Conservation (phyloP, 2,329 filamentous ascomycete species). For the Hirsutella thompsonii region DNA sequence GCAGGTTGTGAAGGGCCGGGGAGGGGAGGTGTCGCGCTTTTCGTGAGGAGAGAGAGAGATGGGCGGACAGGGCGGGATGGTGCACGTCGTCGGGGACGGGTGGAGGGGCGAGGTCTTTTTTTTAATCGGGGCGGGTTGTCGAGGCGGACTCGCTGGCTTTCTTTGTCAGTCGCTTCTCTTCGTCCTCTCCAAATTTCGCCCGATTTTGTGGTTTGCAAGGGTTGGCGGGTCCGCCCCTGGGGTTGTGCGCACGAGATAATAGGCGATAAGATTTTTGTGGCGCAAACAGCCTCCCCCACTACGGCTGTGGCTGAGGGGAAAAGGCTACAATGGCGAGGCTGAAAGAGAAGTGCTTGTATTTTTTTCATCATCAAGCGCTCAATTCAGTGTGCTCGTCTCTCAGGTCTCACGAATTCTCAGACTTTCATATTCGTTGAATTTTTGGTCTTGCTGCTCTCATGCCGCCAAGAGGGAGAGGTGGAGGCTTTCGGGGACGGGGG, state of each 20-base stretch:
- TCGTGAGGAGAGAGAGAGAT: no score
- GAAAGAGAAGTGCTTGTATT: background rate
- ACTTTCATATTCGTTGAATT: no score
- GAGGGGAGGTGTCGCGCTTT: no score
- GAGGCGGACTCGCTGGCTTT: no score
- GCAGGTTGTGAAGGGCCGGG: constrained; percentile 21
- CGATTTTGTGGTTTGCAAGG: constrained; percentile 29
- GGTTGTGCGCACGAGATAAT: constrained; percentile 45
- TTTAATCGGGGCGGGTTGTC: no score
- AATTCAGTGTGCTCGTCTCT: background rate
- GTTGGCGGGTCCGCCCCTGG: constrained; percentile 26
- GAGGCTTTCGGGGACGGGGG: constrained; percentile 18
- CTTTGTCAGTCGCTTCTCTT: no score
- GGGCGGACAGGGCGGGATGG: no score
- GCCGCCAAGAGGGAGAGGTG: constrained; percentile 22
- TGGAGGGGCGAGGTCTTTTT: no score
- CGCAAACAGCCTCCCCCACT: constrained; percentile 6
- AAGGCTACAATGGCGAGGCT: constrained; percentile 18
- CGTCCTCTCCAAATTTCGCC: constrained; percentile 22
- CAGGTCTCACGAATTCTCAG: no score
- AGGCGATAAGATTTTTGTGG: constrained; percentile 22
- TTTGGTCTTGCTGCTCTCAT: no score
- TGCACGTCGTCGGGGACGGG: constrained; percentile 10
- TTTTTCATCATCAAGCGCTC: background rate
- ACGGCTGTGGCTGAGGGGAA: constrained; percentile 19